Percentiles rank a stretch among this genome's conserved stretches.
Evolutionary conservation across 73 alveolate genomes (phyloP).

Genomic region (Paramecium tetraurelia): DNA sequence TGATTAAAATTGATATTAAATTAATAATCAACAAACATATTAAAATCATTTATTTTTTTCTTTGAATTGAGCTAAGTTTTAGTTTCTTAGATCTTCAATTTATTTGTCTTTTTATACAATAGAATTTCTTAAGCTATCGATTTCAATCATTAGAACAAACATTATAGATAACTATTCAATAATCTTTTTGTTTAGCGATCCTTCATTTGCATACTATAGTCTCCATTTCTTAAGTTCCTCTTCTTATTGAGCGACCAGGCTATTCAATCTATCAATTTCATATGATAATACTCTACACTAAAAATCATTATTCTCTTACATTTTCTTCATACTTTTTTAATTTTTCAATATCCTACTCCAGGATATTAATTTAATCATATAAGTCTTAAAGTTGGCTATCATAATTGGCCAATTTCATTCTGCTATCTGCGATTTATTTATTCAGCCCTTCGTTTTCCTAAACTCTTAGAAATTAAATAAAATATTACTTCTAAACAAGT

Average conservation of each 20-base stretch:
- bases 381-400: not conserved
- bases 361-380: not conserved
- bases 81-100: not conserved
- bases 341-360: not conserved
- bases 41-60: not conserved
- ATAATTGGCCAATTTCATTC: not conserved
- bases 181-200: not conserved
- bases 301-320: not conserved
- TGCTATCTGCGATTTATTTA: not conserved
- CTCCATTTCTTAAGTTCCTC: constrained; percentile 11
- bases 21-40: not conserved
- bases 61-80: not conserved
- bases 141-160: not conserved
- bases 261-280: constrained; percentile 8
- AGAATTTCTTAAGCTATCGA: not conserved
- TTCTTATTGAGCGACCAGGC: not conserved
- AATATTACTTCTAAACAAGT: not conserved
- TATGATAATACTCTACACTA: constrained; percentile 3
- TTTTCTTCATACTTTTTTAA: constrained; percentile 13
- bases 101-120: not conserved
- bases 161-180: not conserved
- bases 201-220: constrained; percentile 12
- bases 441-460: not conserved
- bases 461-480: not conserved
- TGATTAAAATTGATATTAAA: not conserved